phyloP scores from a whole-genome alignment of 345 rosid genomes.

The Melaleuca alternifolia region DNA sequence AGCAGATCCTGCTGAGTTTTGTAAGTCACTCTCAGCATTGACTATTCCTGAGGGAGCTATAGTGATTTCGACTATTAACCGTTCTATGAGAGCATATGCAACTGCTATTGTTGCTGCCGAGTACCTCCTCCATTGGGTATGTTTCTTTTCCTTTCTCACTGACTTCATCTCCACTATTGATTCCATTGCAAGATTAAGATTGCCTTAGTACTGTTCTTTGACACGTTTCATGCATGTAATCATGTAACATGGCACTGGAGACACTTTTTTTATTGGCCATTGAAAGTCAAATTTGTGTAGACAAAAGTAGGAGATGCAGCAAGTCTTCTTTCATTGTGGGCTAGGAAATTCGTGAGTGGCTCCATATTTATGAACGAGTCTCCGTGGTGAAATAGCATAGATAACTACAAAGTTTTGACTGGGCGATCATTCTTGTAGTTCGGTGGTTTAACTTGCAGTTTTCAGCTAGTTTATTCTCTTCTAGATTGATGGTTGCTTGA shows the following conservation, averaged over 20 bases:
- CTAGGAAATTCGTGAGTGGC: background rate
- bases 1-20: slow-evolving; percentile 83
- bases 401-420: background rate
- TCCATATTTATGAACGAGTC: background rate
- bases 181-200: background rate
- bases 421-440: background rate
- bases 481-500: background rate
- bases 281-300: background rate
- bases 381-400: background rate
- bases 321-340: background rate
- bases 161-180: background rate
- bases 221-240: background rate
- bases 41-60: slow-evolving; percentile 60
- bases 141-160: background rate
- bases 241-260: background rate
- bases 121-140: slow-evolving; percentile 82
- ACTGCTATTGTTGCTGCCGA: slow-evolving; percentile 87
- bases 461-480: background rate
- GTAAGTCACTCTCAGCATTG: slow-evolving; percentile 73
- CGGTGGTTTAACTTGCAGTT: background rate
- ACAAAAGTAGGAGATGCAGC: background rate
- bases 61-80: slow-evolving; percentile 74
- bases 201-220: background rate
- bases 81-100: slow-evolving; percentile 76
- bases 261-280: background rate